These are phyloP conservation scores for Boletus fagicola DNA, from an alignment of 768 basidiomycete species.

Conservation along the genomic window DNA sequence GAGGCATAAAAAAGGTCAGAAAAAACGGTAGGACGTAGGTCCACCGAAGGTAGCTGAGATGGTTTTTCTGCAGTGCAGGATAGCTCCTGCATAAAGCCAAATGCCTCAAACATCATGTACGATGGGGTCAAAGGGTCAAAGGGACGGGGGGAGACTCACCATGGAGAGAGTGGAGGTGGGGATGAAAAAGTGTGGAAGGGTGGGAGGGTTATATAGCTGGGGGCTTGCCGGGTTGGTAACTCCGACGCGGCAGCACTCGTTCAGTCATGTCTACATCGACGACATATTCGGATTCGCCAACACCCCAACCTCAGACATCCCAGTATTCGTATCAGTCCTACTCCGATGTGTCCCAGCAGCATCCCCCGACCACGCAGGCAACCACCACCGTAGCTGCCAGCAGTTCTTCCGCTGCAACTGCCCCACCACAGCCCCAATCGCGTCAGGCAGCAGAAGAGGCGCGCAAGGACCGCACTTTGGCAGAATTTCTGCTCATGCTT, in stretches of 20 bases:
- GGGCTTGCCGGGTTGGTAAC: slow-evolving; percentile 17
- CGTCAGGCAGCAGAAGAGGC: slow-evolving; percentile 78
- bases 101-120: slow-evolving; percentile 87
- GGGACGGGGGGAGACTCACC: slow-evolving; percentile 22
- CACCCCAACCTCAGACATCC: slow-evolving; percentile 29
- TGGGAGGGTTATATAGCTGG: slow-evolving; percentile 22
- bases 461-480: slow-evolving; percentile 84
- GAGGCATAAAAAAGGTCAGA: slow-evolving; percentile 34
- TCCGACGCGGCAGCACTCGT: slow-evolving; percentile 27
- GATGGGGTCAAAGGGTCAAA: slow-evolving; percentile 35
- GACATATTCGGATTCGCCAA: slow-evolving; percentile 32
- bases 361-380: slow-evolving; percentile 19
- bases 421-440: slow-evolving; percentile 41
- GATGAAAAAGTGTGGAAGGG: not conserved
- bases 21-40: slow-evolving; percentile 43
- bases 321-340: slow-evolving; percentile 19
- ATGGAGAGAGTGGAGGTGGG: not conserved
- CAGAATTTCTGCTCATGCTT: slow-evolving; percentile 92
- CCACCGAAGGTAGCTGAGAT: slow-evolving; percentile 91
- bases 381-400: slow-evolving; percentile 14
- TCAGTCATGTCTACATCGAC: slow-evolving; percentile 33
- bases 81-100: slow-evolving; percentile 76
- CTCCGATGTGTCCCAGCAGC: slow-evolving; percentile 25
- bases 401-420: slow-evolving; percentile 19
- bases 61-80: slow-evolving; percentile 76